Conservation (phyloP, 495 filamentous ascomycete genomes). For the Penicillium lividum region DNA sequence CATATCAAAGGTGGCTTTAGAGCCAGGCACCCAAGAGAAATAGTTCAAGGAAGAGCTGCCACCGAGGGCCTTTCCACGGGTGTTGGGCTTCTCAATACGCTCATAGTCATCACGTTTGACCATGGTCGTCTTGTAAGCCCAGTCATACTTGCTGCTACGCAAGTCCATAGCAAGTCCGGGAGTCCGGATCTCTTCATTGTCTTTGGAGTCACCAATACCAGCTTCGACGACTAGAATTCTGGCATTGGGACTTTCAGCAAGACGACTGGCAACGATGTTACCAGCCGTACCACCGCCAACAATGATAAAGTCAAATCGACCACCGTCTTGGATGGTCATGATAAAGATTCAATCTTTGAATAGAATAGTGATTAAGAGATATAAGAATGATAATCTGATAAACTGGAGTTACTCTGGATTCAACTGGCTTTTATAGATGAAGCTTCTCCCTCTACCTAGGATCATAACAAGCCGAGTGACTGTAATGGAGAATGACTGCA, state of each 20-base stretch:
- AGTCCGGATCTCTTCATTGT: conserved; percentile 46
- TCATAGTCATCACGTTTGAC: conserved; percentile 62
- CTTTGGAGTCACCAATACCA: conserved; percentile 37
- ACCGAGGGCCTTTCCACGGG: conserved; percentile 55
- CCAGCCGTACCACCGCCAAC: conserved; percentile 62
- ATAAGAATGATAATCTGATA: no score
- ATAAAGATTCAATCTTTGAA: neutral
- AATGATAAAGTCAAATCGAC: conserved; percentile 35
- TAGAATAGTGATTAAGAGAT: no score
- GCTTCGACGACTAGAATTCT: conserved; percentile 58
- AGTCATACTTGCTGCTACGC: conserved; percentile 54
- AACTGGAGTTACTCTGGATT: no score
- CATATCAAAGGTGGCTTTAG: conserved; percentile 55
- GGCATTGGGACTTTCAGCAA: conserved; percentile 55
- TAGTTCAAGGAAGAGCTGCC: conserved; percentile 55
- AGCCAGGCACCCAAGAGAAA: conserved; percentile 59
- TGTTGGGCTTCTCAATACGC: conserved; percentile 63
- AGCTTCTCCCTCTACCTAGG: no score
- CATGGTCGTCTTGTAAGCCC: conserved; percentile 65
- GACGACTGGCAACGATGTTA: conserved; percentile 56
- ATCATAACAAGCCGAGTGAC: no score
- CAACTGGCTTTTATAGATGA: no score
- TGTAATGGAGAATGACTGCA: no score
- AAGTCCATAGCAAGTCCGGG: conserved; percentile 45
- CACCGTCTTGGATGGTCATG: conserved; percentile 3